Evolutionary conservation across 2,329 filamentous ascomycete genomes (phyloP).

Genomic region (Sordariomycetes sp.): DNA sequence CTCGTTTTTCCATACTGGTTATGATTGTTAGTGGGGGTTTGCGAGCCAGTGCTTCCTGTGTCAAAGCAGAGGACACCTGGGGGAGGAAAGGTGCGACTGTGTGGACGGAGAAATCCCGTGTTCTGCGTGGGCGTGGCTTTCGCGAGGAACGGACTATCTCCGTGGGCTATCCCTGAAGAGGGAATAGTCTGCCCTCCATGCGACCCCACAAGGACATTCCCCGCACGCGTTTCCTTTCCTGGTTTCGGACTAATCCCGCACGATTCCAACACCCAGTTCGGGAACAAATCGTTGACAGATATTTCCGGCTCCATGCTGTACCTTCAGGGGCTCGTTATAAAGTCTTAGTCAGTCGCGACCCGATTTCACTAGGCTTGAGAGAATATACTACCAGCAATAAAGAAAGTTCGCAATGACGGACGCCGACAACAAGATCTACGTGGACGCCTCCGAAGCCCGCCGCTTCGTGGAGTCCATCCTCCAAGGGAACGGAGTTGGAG

Average conservation of each 20-base stretch:
- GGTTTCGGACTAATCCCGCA: background rate
- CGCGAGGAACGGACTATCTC: background rate
- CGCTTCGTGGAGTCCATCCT: slow-evolving; percentile 42
- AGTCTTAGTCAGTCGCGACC: too few species aligned
- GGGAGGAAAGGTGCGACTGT: background rate
- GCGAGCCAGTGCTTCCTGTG: background rate
- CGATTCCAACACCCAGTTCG: too few species aligned
- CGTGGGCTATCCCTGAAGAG: background rate
- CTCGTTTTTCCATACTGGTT: background rate
- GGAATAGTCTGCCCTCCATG: background rate
- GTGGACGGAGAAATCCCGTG: background rate
- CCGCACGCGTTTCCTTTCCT: background rate
- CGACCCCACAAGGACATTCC: background rate
- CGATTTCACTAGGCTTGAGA: background rate
- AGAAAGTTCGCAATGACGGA: background rate
- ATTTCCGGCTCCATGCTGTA: too few species aligned
- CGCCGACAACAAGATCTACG: slow-evolving; percentile 13
- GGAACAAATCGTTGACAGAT: background rate
- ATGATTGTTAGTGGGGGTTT: background rate
- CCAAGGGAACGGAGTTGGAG: slow-evolving; percentile 44
- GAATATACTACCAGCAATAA: background rate
- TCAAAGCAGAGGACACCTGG: background rate
- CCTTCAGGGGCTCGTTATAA: too few species aligned
- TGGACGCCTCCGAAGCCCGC: slow-evolving; percentile 24
- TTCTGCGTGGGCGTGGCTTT: background rate